Base-by-base conservation (phyloP, 225 moss, liverwort and hornwort species). In the Sphagnum contortum region DNA sequence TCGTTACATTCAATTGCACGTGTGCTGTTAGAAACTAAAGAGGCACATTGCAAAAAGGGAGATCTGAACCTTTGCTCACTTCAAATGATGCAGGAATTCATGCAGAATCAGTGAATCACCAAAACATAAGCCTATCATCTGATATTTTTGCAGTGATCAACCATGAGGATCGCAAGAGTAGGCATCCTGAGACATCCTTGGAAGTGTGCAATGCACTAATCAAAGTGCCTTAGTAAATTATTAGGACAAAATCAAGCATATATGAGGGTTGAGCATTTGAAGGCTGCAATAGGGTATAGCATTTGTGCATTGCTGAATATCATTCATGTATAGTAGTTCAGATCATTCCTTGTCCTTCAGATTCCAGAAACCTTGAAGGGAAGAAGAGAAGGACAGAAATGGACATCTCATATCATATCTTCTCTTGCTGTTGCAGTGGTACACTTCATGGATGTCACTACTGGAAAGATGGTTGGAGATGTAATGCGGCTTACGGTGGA, bases 141-240 rank as follows among this genome's bases (percentile, higher is more conserved):
- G 90, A 88, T 57, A 69, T 74, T 48, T 44, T 96, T 11, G 92
- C 92, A 11, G 56, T 80, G 5, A 77, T 73, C 2, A 81, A 92
- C 50, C 85, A 90, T 61, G 79, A 77, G 57, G 90, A 90, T 61
- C 74, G 76, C 62, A 92, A 83, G 59, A 71, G 95, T 96, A 83
- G 3, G 69, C 45, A 45, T 67, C 60, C 48, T 55, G 62, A 14
- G 11, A 12, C 12, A 8, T 13, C 3, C 51, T 57, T 46, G 64
- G 56, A 5, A 29, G 47, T 44, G 7, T 47, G n/a, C 4, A 63
- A 12, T 9, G 9, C 9, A 9, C 55, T 9, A 9, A n/a, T 56
- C 2, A 9, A 56, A 56, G 9, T 56, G n/a, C n/a, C n/a, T 9
- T 9, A 9, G 9, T n/a, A n/a, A 56, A 56, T 9, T 49, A 47